These are phyloP conservation scores for Apiotrichum siamense DNA, from an alignment of 1,284 basidiomycete species.

Conservation along the genomic window DNA sequence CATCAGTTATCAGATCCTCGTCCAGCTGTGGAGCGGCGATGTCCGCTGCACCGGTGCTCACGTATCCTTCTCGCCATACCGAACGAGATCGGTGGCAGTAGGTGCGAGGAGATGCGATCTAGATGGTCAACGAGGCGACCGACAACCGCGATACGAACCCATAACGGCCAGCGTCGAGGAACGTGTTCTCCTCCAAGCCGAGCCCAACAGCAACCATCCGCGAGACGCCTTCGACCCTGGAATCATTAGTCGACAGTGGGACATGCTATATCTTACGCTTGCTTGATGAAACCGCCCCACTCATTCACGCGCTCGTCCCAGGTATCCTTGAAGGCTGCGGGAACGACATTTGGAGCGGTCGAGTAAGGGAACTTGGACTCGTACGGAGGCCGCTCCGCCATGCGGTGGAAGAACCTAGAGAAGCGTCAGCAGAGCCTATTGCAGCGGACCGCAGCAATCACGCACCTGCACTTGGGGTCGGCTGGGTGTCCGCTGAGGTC, in stretches of 20 bases:
- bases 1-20: too few relatives aligned
- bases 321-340: conserved; percentile 54
- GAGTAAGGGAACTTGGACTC: conserved; percentile 66
- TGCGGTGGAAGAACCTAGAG: conserved; percentile 77
- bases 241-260: neutral
- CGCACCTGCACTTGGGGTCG: conserved; percentile 75
- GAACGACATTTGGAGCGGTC: conserved; percentile 74
- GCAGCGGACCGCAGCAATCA: neutral
- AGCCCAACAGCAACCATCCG: conserved; percentile 78
- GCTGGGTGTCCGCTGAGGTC: conserved; percentile 63
- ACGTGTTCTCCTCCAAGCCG: conserved; percentile 60
- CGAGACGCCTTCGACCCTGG: conserved; percentile 68
- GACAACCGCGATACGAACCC: conserved; percentile 53
- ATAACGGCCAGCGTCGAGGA: conserved; percentile 70
- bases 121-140: neutral
- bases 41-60: conserved; percentile 16
- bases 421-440: neutral
- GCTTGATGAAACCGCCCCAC: conserved; percentile 80
- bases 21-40: too few relatives aligned
- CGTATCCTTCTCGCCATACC: conserved; percentile 61
- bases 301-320: conserved; percentile 65
- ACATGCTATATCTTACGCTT: conserved; percentile 54
- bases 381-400: conserved; percentile 69
- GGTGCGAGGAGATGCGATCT: conserved; percentile 84
- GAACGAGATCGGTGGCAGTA: conserved; percentile 76